A percentile compares a stretch with the other conserved stretches of the same genome.
Evolutionary conservation across 768 basidiomycete genomes (phyloP).

Genomic region (Panaeolus papilionaceus): DNA sequence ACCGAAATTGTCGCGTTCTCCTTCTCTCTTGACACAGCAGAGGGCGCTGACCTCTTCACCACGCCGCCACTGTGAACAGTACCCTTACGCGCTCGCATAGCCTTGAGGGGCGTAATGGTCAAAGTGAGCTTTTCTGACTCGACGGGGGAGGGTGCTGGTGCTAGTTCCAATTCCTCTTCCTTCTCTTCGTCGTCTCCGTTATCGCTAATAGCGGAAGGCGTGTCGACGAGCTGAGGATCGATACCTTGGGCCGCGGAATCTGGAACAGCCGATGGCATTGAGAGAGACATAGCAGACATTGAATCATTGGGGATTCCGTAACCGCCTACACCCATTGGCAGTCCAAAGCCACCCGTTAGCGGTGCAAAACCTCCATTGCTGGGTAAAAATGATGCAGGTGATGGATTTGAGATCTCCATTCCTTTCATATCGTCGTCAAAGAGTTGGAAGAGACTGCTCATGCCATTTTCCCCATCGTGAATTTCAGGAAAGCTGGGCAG

Average conservation of each 20-base stretch:
- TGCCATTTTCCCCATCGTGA: constrained; percentile 33
- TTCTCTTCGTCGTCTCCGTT: constrained; percentile 39
- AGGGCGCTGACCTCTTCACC: constrained; percentile 56
- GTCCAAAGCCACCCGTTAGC: constrained; percentile 25
- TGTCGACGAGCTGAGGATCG: constrained; percentile 79
- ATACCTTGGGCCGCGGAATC: constrained; percentile 46
- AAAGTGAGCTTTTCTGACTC: constrained; percentile 43
- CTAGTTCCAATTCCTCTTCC: constrained; percentile 27
- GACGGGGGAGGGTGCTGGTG: background rate
- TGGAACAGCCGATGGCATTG: constrained; percentile 24
- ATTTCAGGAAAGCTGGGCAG: constrained; percentile 42
- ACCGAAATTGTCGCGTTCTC: constrained; percentile 35
- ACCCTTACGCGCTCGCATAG: constrained; percentile 64
- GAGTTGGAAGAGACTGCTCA: constrained; percentile 47
- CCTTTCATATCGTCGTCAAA: constrained; percentile 53
- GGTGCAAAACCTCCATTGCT: constrained; percentile 19
- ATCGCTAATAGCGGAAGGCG: constrained; percentile 48
- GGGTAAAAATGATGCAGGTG: constrained; percentile 28
- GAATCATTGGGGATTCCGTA: constrained; percentile 29
- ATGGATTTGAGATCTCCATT: constrained; percentile 27
- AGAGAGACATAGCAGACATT: constrained; percentile 22
- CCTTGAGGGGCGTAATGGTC: constrained; percentile 60
- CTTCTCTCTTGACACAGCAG: constrained; percentile 38
- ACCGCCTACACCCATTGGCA: constrained; percentile 31
- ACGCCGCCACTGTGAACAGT: constrained; percentile 79